These are phyloP conservation scores for Yarrowia porcina DNA, from an alignment of 805 yeast species.

Conservation along the genomic window DNA sequence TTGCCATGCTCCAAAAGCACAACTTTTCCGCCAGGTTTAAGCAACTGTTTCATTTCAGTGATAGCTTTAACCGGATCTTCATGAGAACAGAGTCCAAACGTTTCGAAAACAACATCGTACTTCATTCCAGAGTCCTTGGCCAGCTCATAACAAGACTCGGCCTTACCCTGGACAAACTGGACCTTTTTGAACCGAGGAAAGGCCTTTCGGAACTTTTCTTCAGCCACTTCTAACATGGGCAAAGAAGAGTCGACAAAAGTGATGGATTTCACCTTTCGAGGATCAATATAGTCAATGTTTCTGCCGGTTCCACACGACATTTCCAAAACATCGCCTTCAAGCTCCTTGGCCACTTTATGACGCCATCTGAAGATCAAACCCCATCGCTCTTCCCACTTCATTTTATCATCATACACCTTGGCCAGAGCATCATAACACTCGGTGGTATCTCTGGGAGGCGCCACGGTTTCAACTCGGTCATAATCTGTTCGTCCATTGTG, in stretches of 20 bases:
- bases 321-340: conserved; percentile 86
- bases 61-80: conserved; percentile 85
- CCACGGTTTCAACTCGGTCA: conserved; percentile 3
- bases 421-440: conserved; percentile 47
- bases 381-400: conserved; percentile 66
- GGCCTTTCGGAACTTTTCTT: conserved; percentile 62
- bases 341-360: conserved; percentile 73
- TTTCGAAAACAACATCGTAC: conserved; percentile 89
- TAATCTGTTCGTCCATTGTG: conserved; percentile 9
- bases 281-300: conserved; percentile 71
- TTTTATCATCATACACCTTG: conserved; percentile 71
- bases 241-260: conserved; percentile 83
- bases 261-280: conserved; percentile 59
- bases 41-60: conserved; percentile 62
- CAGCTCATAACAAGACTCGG: conserved; percentile 69
- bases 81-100: conserved; percentile 95
- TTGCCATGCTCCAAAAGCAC: conserved; percentile 90
- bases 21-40: conserved; percentile 88
- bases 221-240: conserved; percentile 80
- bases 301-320: conserved; percentile 97
- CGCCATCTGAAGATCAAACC: conserved; percentile 52
- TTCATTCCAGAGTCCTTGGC: conserved; percentile 46
- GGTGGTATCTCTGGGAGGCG: conserved; percentile 24
- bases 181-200: conserved; percentile 69
- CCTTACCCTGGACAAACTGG: conserved; percentile 86